phyloP scores from a whole-genome alignment of 805 yeast species.

The Nakazawaea ishiwadae region DNA sequence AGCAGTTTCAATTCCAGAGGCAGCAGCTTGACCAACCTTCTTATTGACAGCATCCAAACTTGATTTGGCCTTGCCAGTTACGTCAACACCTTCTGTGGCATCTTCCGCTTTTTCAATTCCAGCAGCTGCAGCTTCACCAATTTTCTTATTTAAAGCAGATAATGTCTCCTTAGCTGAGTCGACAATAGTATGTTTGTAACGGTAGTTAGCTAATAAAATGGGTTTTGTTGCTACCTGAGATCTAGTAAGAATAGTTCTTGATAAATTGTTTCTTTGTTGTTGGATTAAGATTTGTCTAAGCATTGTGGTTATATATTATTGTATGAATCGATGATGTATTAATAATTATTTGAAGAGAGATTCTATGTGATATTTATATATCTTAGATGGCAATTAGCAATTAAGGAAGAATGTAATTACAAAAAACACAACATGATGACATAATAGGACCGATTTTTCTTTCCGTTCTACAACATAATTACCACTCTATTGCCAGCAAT shows the following conservation, averaged over 20 bases:
- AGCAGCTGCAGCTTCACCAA: conserved; percentile 37
- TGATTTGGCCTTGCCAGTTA: conserved; percentile 16
- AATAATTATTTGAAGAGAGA: background rate
- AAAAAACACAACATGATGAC: too few relatives aligned
- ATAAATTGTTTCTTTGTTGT: background rate
- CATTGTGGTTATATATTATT: conserved; percentile 1
- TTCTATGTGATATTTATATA: too few relatives aligned
- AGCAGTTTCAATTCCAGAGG: conserved; percentile 34
- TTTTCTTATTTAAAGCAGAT: conserved; percentile 22
- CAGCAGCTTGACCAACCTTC: conserved; percentile 35
- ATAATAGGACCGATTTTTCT: too few relatives aligned
- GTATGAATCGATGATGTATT: background rate
- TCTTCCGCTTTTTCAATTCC: conserved; percentile 34
- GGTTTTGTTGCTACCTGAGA: background rate
- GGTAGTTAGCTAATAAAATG: background rate
- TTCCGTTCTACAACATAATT: too few relatives aligned
- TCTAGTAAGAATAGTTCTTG: background rate
- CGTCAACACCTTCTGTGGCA: conserved; percentile 10
- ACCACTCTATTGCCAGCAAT: too few relatives aligned
- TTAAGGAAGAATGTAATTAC: too few relatives aligned
- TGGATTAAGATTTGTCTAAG: conserved; percentile 5
- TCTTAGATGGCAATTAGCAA: too few relatives aligned
- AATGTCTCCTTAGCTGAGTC: conserved; percentile 22
- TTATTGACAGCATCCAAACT: conserved; percentile 17
- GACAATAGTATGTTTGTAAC: conserved; percentile 7